Conservation (phyloP, 345 rosid genomes). For the Camelina hispida region DNA sequence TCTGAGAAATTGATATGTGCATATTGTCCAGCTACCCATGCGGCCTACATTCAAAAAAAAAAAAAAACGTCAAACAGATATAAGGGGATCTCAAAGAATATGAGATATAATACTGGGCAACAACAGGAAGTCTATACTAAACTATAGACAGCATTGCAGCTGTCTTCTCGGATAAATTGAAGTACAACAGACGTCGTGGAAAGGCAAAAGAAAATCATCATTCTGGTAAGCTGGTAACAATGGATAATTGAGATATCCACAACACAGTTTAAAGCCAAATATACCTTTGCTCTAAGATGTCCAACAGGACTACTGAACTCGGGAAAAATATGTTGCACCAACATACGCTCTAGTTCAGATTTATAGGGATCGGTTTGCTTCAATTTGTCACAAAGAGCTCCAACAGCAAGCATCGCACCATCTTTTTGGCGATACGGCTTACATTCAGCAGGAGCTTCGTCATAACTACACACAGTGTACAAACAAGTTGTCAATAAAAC, state of each 20-base stretch:
- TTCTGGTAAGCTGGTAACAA: slow-evolving; percentile 12
- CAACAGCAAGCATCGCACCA: slow-evolving; percentile 98
- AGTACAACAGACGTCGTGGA: slow-evolving; percentile 12
- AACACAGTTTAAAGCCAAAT: slow-evolving; percentile 21
- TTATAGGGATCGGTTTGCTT: slow-evolving; percentile 96
- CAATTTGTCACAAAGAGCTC: slow-evolving; percentile 96
- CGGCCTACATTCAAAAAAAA: slow-evolving; percentile 59
- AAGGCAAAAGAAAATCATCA: slow-evolving; percentile 16
- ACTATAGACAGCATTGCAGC: slow-evolving; percentile 4
- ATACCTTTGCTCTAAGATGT: slow-evolving; percentile 94
- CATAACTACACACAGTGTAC: slow-evolving; percentile 61
- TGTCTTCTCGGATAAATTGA: slow-evolving; percentile 18
- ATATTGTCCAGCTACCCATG: slow-evolving; percentile 98
- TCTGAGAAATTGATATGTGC: slow-evolving; percentile 79
- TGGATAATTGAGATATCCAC: slow-evolving; percentile 20
- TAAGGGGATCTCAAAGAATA: background rate
- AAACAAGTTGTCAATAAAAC: slow-evolving; percentile 25
- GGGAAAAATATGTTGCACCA: slow-evolving; percentile 93
- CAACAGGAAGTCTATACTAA: slow-evolving; percentile 14
- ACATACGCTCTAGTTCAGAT: slow-evolving; percentile 84
- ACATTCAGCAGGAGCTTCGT: slow-evolving; percentile 69
- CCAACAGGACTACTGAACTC: slow-evolving; percentile 89
- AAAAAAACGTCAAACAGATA: slow-evolving; percentile 11
- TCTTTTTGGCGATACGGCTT: slow-evolving; percentile 93
- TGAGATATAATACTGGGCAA: slow-evolving; percentile 18